Evolutionary conservation across 2,329 filamentous ascomycete genomes (phyloP).

Genomic region (Clonostachys sp.): DNA sequence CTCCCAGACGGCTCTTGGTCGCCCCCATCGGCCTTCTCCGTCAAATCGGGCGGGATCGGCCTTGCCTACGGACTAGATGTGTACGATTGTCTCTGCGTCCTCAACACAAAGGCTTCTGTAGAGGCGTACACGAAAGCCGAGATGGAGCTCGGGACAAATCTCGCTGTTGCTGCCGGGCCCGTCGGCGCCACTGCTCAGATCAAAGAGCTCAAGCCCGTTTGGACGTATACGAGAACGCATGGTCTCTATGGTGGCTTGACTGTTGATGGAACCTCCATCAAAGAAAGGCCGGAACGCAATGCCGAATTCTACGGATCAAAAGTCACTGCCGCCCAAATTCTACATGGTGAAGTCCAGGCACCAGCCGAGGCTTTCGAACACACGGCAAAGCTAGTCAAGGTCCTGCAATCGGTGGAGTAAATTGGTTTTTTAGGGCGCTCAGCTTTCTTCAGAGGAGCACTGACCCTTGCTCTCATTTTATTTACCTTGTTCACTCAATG

Average conservation of each 20-base stretch:
- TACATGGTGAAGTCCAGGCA: constrained; percentile 30
- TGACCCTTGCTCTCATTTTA: no score
- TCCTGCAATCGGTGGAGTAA: constrained; percentile 1
- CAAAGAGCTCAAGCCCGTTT: constrained; percentile 35
- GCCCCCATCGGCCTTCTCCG: constrained; percentile 75
- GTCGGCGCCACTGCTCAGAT: constrained; percentile 56
- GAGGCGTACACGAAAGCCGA: constrained; percentile 74
- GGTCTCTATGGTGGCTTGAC: constrained; percentile 86
- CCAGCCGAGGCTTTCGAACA: constrained; percentile 4
- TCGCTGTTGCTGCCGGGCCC: constrained; percentile 68
- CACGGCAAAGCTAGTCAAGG: constrained; percentile 1
- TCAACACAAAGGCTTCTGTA: constrained; percentile 73
- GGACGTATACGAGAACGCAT: constrained; percentile 77
- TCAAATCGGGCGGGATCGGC: constrained; percentile 75
- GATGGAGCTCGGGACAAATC: constrained; percentile 72
- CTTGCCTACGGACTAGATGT: constrained; percentile 81
- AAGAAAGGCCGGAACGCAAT: constrained; percentile 85
- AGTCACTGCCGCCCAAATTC: constrained; percentile 39
- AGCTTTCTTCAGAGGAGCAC: no score
- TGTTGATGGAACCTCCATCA: constrained; percentile 81
- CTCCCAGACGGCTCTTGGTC: constrained; percentile 67
- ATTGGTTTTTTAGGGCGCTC: no score
- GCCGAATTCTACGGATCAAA: constrained; percentile 75
- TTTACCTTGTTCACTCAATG: no score
- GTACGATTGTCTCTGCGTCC: constrained; percentile 84